These are phyloP conservation scores for Saccharomyces mikatae DNA, from an alignment of 805 yeast species.

Conservation along the genomic window DNA sequence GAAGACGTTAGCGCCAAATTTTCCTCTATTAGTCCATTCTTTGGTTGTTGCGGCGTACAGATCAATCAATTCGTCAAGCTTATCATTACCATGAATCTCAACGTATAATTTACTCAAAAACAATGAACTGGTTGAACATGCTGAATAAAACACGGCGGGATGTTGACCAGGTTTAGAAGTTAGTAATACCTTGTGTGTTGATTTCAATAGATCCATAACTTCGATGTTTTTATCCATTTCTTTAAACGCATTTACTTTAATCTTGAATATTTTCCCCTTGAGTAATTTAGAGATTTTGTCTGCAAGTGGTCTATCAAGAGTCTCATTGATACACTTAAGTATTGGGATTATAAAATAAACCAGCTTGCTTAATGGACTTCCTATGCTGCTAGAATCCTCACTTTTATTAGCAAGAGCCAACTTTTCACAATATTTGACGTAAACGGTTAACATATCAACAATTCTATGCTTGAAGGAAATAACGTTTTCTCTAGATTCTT, in stretches of 20 bases:
- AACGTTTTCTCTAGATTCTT: constrained; percentile 73
- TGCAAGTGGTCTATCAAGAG: constrained; percentile 63
- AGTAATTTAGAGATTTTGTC: constrained; percentile 68
- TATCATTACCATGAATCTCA: constrained; percentile 20
- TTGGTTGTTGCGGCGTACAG: constrained; percentile 50
- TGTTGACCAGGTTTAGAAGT: constrained; percentile 31
- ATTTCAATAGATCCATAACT: constrained; percentile 22
- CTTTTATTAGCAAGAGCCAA: constrained; percentile 4
- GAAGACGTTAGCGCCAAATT: constrained; percentile 38
- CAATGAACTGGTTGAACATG: constrained; percentile 44
- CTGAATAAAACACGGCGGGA: constrained; percentile 42
- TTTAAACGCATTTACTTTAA: constrained; percentile 26
- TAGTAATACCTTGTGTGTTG: constrained; percentile 38
- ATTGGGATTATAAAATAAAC: constrained; percentile 47
- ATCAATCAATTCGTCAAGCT: constrained; percentile 41
- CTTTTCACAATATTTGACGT: constrained; percentile 38
- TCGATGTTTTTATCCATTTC: constrained; percentile 15
- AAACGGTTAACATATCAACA: constrained; percentile 67
- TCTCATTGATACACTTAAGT: constrained; percentile 51
- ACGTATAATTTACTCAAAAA: constrained; percentile 51
- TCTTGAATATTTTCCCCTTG: constrained; percentile 50
- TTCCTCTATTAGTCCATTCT: constrained; percentile 44
- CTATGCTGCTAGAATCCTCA: constrained; percentile 9
- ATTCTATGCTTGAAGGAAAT: constrained; percentile 69
- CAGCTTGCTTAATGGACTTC: constrained; percentile 20